These are phyloP conservation scores for Cordyceps fumosorosea DNA, from an alignment of 2,329 filamentous ascomycete species.

Conservation along the genomic window DNA sequence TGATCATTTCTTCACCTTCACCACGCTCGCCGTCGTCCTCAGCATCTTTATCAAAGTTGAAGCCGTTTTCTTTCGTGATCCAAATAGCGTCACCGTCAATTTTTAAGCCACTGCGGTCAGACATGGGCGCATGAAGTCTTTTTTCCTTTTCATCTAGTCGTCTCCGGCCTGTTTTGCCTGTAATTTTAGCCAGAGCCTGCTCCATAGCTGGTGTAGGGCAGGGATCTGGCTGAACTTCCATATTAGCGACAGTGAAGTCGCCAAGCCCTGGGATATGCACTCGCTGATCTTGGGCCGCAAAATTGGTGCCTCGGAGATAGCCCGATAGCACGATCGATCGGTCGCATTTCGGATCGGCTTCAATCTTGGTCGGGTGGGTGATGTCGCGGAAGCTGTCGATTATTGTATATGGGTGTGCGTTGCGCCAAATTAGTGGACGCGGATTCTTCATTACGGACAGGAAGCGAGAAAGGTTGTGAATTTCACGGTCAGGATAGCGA, in stretches of 20 bases:
- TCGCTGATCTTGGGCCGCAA: slow-evolving; percentile 74
- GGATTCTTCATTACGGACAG: slow-evolving; percentile 99
- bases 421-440: slow-evolving; percentile 90
- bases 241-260: slow-evolving; percentile 74
- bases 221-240: slow-evolving; percentile 86
- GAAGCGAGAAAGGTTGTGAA: slow-evolving; percentile 92
- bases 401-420: slow-evolving; percentile 88
- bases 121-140: slow-evolving; percentile 94
- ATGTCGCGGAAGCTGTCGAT: slow-evolving; percentile 94
- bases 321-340: slow-evolving; percentile 86
- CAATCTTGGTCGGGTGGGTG: slow-evolving; percentile 85
- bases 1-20: slow-evolving; percentile 91
- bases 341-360: slow-evolving; percentile 83
- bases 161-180: slow-evolving; percentile 72
- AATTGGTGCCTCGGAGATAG: slow-evolving; percentile 91
- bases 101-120: slow-evolving; percentile 89
- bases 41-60: slow-evolving; percentile 64
- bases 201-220: slow-evolving; percentile 92
- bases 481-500: slow-evolving; percentile 89
- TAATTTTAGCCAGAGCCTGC: slow-evolving; percentile 75
- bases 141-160: slow-evolving; percentile 95
- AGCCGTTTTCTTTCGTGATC: slow-evolving; percentile 64
- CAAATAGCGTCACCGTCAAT: slow-evolving; percentile 98
- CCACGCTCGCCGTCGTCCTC: slow-evolving; percentile 66
- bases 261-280: slow-evolving; percentile 91